Evolutionary conservation across 148 eudicot species (phyloP).

Genomic region (Nepenthes gracilis): DNA sequence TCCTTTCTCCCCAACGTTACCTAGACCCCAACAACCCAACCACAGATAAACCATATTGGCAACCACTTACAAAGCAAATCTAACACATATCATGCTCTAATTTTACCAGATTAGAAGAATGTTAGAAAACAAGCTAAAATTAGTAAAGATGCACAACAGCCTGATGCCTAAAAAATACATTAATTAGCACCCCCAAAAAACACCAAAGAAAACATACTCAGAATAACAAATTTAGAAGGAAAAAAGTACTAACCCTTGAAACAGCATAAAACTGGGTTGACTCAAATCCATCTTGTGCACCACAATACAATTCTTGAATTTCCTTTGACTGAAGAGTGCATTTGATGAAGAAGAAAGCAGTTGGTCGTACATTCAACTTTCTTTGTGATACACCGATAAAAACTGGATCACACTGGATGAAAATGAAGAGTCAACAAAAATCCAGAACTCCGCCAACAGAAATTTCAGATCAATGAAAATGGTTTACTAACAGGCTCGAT

Average conservation of each 20-base stretch:
- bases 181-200: neutral
- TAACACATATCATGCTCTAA: no score
- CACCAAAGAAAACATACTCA: neutral
- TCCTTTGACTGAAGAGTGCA: constrained; percentile 66
- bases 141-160: no score
- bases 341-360: constrained; percentile 88
- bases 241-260: constrained; percentile 60
- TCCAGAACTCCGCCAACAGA: neutral
- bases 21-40: no score
- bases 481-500: no score
- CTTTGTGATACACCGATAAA: constrained; percentile 86
- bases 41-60: no score
- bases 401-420: constrained; percentile 49
- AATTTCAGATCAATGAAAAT: no score
- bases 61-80: no score
- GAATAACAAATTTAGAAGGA: constrained; percentile 1
- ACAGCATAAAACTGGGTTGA: constrained; percentile 73
- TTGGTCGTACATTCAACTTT: constrained; percentile 76
- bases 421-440: neutral
- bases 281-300: constrained; percentile 89
- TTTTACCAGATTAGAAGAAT: neutral
- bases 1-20: no score
- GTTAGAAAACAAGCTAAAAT: neutral
- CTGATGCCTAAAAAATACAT: no score
- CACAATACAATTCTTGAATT: constrained; percentile 56